Conservation (phyloP, 169 alveolate genomes). For the Plasmodium blacklocki region DNA sequence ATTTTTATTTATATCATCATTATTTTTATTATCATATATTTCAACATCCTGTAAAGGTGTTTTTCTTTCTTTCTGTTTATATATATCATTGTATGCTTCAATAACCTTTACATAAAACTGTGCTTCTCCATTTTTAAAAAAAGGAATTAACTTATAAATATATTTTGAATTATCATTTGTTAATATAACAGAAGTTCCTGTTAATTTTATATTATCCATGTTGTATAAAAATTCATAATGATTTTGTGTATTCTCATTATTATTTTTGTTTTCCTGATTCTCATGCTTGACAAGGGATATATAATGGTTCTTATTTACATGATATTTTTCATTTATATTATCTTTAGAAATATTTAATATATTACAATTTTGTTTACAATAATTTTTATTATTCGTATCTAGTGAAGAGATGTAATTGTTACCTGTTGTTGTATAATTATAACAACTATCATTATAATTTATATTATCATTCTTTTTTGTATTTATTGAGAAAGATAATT, state of each 20-base stretch:
- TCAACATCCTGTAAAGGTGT: background rate
- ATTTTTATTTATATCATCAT: no score
- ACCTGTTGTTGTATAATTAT: no score
- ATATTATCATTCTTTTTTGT: no score
- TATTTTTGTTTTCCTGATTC: background rate
- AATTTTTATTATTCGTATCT: background rate
- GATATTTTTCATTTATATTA: background rate
- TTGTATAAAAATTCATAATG: slow-evolving; percentile 14
- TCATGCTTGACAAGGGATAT: background rate
- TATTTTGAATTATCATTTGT: slow-evolving; percentile 44
- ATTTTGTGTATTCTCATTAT: background rate
- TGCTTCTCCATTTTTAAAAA: slow-evolving; percentile 74
- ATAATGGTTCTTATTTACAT: background rate
- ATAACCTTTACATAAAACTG: slow-evolving; percentile 20
- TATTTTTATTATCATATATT: background rate
- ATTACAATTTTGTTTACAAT: slow-evolving; percentile 1
- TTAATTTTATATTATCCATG: slow-evolving; percentile 24
- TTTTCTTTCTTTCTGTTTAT: background rate
- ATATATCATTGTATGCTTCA: slow-evolving; percentile 11
- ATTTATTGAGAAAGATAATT: no score
- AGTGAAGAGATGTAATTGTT: no score
- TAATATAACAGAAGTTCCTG: slow-evolving; percentile 68
- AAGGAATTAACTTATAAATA: slow-evolving; percentile 57
- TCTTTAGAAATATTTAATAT: slow-evolving; percentile 4
- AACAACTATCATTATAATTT: no score